These are phyloP conservation scores for Sarocladium strictum DNA, from an alignment of 2,329 filamentous ascomycete genomes.

Conservation along the genomic window DNA sequence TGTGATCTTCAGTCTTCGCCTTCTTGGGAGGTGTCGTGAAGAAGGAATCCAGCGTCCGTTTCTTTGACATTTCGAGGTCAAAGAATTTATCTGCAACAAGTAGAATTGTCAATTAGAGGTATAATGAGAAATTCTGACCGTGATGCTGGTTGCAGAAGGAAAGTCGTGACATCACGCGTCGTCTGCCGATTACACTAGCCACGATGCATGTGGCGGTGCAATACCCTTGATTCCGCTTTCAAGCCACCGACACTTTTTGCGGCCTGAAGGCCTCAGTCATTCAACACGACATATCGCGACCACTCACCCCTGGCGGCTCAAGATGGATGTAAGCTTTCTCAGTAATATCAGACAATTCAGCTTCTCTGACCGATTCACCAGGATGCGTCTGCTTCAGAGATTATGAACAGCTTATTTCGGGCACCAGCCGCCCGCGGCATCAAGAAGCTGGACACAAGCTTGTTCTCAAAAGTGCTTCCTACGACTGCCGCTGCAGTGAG, in stretches of 20 bases:
- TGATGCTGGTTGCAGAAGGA: not conserved
- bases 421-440: constrained; percentile 77
- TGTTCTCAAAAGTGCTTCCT: constrained; percentile 73
- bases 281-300: not conserved
- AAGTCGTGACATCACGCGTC: constrained; percentile 8
- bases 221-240: not conserved
- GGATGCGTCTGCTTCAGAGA: not conserved
- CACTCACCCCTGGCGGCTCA: constrained; percentile 3
- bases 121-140: too few relatives aligned
- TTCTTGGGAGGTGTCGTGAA: constrained; percentile 49
- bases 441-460: constrained; percentile 72
- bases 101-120: too few relatives aligned
- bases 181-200: not conserved
- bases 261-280: constrained; percentile 7
- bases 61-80: constrained; percentile 32
- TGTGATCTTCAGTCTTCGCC: constrained; percentile 1
- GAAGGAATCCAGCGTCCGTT: constrained; percentile 64
- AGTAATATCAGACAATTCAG: not conserved
- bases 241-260: constrained; percentile 5
- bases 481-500: constrained; percentile 73
- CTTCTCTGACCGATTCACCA: not conserved
- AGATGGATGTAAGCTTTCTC: constrained; percentile 5
- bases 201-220: constrained; percentile 3
- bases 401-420: constrained; percentile 56
- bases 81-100: too few relatives aligned